A percentile compares a stretch with the other conserved stretches of the same genome.
These are phyloP conservation scores for Bipolaris gigantea DNA, from an alignment of 2,329 filamentous ascomycete genomes.

Conservation along the genomic window DNA sequence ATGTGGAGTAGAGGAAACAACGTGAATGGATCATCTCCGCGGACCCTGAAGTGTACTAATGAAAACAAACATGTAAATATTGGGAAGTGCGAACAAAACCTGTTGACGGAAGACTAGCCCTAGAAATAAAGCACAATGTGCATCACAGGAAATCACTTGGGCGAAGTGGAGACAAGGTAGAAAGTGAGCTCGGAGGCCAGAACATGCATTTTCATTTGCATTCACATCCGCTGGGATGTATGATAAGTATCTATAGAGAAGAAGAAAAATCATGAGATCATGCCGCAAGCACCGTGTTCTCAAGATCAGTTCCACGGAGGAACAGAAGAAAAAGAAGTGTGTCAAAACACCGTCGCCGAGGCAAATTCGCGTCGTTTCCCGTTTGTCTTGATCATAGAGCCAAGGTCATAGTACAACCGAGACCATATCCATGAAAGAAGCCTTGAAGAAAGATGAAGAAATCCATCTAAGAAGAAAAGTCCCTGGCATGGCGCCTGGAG, in stretches of 20 bases:
- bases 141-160: background rate
- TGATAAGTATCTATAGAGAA: background rate
- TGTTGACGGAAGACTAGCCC: no score
- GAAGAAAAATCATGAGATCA: slow-evolving; percentile 8
- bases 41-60: no score
- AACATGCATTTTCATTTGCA: background rate
- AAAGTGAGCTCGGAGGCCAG: background rate
- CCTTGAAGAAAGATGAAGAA: background rate
- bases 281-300: background rate
- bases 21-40: no score
- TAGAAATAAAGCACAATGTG: no score
- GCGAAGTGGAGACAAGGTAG: background rate
- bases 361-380: background rate
- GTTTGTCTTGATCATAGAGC: background rate
- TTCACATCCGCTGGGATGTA: background rate
- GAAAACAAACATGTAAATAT: no score
- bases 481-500: slow-evolving; percentile 27
- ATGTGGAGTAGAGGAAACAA: no score
- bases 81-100: background rate
- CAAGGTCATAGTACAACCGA: background rate
- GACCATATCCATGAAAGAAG: background rate
- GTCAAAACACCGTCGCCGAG: background rate
- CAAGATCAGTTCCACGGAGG: background rate
- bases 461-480: slow-evolving; percentile 28
- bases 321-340: background rate